These are phyloP conservation scores for Solanum corneliomulleri DNA, from an alignment of 257 asterid species.

Conservation along the genomic window DNA sequence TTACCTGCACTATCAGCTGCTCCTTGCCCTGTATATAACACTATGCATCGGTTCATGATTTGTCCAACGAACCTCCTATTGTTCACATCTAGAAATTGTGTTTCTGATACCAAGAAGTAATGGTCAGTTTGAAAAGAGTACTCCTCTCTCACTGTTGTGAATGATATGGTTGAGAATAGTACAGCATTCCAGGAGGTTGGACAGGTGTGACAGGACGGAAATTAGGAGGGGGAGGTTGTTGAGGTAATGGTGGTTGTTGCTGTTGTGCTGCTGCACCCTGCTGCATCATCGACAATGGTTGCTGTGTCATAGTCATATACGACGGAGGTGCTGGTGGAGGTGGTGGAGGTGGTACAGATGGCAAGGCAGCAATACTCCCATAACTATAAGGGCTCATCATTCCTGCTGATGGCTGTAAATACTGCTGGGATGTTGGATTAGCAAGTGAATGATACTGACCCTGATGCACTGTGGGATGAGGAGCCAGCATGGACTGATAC, in stretches of 20 bases:
- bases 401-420: slow-evolving; percentile 51
- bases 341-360: slow-evolving; percentile 37
- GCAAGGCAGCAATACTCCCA: slow-evolving; percentile 28
- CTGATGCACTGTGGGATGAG: slow-evolving; percentile 26
- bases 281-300: slow-evolving; percentile 29
- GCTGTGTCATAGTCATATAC: slow-evolving; percentile 52
- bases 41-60: background rate
- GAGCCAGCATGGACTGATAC: slow-evolving; percentile 24
- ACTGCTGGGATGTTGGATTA: slow-evolving; percentile 45
- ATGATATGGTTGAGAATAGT: slow-evolving; percentile 44
- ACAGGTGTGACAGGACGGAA: slow-evolving; percentile 45
- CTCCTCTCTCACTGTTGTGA: slow-evolving; percentile 39
- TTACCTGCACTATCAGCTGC: background rate
- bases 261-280: slow-evolving; percentile 24
- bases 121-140: background rate
- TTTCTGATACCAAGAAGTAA: background rate
- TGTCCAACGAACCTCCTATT: background rate
- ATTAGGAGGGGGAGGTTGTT: slow-evolving; percentile 31
- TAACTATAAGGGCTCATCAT: slow-evolving; percentile 42
- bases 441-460: slow-evolving; percentile 40
- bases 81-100: background rate
- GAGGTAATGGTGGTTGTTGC: slow-evolving; percentile 18
- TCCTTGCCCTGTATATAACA: background rate
- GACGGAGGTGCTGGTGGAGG: slow-evolving; percentile 40
- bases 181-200: slow-evolving; percentile 60